Evolutionary conservation across 1,139 yeast genomes (phyloP), one percentile per base, ranked within the genome.

Genomic region (Kodamaea fungicola): DNA sequence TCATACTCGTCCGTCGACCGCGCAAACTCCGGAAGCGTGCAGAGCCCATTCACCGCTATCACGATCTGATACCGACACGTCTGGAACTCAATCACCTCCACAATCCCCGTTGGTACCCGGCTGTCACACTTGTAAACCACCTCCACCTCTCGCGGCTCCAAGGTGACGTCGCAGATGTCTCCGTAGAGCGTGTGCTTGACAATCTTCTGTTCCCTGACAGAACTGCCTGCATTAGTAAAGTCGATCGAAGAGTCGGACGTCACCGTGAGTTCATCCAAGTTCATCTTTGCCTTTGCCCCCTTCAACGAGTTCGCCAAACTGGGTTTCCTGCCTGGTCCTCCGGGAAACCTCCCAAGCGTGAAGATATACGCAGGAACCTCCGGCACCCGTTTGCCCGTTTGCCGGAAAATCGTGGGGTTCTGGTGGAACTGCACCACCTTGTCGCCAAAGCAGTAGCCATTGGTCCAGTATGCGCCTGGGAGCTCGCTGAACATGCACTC

Each of bases 41-140:
- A 89, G 16, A 87, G 61, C 6, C 65, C 62, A 0, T 85, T 82
- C 1, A 83, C 65, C 32, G 72, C 69, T 2, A 88, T 61, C n/a
- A 67, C 67, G 56, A 83, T 71, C 46, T 73, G 72, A 51, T 88
- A 88, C 33, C 77, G 78, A 56, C 97, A 89, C 0, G 92, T 83
- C 43, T 73, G 75, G 35, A 77, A 64, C 59, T 90, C 97, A 35
- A 65, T 66, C 0, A 83, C 73, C 42, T 71, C 70, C 7, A 58
- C 27, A 8, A 67, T 58, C 12, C 62, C 62, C 3, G 80, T 59
- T 4, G 47, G 43, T 0, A 66, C 55, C 9, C 49, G 55, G 1
- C 74, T 69, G 45, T 80, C 81, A 58, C 97, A 90, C 26, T 72
- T 66, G 53, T 83, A 88, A 35, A 77, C 76, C 3, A 90, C 62